Evolutionary conservation across 164 flowering plant species (phyloP).

Genomic region (Nymphaea colorata): DNA sequence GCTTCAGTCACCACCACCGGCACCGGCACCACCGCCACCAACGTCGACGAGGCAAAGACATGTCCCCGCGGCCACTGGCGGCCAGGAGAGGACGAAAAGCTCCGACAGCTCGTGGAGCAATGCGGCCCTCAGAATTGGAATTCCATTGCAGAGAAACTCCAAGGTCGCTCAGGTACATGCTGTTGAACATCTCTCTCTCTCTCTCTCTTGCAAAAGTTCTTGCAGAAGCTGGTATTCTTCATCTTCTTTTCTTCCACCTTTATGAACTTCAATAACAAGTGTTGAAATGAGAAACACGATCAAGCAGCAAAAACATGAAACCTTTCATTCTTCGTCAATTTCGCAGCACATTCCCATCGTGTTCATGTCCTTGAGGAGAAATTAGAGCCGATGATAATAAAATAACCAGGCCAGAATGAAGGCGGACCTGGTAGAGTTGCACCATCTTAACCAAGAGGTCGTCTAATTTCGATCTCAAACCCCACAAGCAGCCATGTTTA

Average conservation of each 20-base stretch:
- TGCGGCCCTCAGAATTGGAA: slow-evolving; percentile 87
- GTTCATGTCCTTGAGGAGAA: too few relatives aligned
- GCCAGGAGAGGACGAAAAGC: slow-evolving; percentile 74
- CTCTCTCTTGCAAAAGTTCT: background rate
- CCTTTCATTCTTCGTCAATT: too few relatives aligned
- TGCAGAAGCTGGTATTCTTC: background rate
- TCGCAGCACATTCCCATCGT: too few relatives aligned
- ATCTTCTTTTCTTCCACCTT: background rate
- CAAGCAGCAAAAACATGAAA: background rate
- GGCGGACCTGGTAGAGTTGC: background rate
- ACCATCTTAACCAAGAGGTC: background rate
- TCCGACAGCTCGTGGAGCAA: slow-evolving; percentile 53
- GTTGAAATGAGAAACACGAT: background rate
- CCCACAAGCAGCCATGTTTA: background rate
- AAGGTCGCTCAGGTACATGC: slow-evolving; percentile 68
- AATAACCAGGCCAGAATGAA: background rate
- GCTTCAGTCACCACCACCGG: background rate
- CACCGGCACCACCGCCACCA: background rate
- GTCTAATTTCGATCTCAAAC: background rate
- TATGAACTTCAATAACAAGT: background rate
- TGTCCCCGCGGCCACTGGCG: slow-evolving; percentile 88
- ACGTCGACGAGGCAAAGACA: slow-evolving; percentile 20
- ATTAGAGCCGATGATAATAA: background rate
- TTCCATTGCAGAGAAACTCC: slow-evolving; percentile 68
- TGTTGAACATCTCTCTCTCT: background rate